Evolutionary conservation across 2,329 filamentous ascomycete genomes (phyloP), one percentile per base, ranked within the genome.

Genomic region (Arthrobotrys sphaeroides): DNA sequence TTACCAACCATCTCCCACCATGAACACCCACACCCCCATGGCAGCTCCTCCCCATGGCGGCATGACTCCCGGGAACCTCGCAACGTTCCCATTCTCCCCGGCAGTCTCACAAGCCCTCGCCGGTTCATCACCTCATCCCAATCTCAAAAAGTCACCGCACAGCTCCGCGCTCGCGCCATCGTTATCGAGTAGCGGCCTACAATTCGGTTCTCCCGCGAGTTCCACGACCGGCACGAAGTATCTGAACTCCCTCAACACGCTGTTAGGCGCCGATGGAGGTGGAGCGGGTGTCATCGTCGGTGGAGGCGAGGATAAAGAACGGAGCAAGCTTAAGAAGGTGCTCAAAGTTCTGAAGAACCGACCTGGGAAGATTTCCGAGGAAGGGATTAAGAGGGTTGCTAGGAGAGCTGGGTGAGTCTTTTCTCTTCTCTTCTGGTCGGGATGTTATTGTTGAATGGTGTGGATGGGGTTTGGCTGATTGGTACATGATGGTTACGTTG

Each of bases 371-470:
- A 79, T 94, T 38, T 92, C 90, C 78, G 90, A 92, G 79, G 88
- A 90, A 28, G 90, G 90, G 1, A 84, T 95, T n/a, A 89, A 91
- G 81, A 86, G 90, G 64, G 83, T 94, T 28, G 90, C 89, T 6
- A 87, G 88, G 79, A 85, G 88, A 65, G 85, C 90, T 64, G 90
- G 90, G 18, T 80, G 49, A 13, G 74, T 9, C 51, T 12, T 64
- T 38, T n/a, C n/a, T n/a, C n/a, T 60, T 28, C 10, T 33, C 2
- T 26, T 38, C 5, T n/a, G 18, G 16, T 53, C 24, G n/a, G n/a
- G n/a, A n/a, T 45, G 2, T n/a, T 36, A 18, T 49, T 51, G 3
- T 26, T 80, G 85, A 60, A 81, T 81, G 18, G 80, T 78, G 31
- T 79, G 12, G 31, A 7, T 33, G 10, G 9, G 12, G 12, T 26